Evolutionary conservation across 495 filamentous ascomycete species (phyloP).

Genomic region (Annulohypoxylon moriforme): DNA sequence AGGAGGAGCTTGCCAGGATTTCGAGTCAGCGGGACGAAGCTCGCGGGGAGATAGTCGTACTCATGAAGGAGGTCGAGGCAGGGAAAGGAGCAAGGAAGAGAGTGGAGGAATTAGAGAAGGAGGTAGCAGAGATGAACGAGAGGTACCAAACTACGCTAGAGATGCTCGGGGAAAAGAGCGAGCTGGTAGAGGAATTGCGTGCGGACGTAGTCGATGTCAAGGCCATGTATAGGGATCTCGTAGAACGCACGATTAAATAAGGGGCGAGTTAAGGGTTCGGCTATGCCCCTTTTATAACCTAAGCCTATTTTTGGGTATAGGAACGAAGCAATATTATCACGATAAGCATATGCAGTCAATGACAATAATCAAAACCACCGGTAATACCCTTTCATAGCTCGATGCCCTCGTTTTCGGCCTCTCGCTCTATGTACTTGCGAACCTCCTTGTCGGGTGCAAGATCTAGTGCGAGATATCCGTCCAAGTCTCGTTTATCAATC

Average conservation of each 20-base stretch:
- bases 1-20: conserved; percentile 85
- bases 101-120: conserved; percentile 72
- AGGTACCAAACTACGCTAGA: conserved; percentile 92
- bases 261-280: conserved; percentile 6
- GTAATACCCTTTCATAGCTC: conserved; percentile 58
- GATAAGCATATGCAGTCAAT: not conserved
- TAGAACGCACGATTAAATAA: conserved; percentile 78
- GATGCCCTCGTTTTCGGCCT: conserved; percentile 87
- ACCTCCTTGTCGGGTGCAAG: conserved; percentile 79
- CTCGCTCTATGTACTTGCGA: conserved; percentile 79
- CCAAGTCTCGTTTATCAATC: conserved; percentile 77
- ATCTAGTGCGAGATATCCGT: conserved; percentile 80
- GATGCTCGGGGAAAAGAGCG: conserved; percentile 97
- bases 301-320: conserved; percentile 14
- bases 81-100: conserved; percentile 69
- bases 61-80: conserved; percentile 87
- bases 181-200: conserved; percentile 88
- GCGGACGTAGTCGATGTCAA: conserved; percentile 93
- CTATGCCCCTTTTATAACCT: conserved; percentile 23
- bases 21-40: conserved; percentile 88
- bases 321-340: conserved; percentile 12
- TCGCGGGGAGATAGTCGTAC: conserved; percentile 83
- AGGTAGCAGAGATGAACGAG: conserved; percentile 70
- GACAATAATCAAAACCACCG: not conserved
- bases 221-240: conserved; percentile 91